These are phyloP conservation scores for Microglena sp. DNA, from an alignment of 139 green algal genomes.

Conservation along the genomic window DNA sequence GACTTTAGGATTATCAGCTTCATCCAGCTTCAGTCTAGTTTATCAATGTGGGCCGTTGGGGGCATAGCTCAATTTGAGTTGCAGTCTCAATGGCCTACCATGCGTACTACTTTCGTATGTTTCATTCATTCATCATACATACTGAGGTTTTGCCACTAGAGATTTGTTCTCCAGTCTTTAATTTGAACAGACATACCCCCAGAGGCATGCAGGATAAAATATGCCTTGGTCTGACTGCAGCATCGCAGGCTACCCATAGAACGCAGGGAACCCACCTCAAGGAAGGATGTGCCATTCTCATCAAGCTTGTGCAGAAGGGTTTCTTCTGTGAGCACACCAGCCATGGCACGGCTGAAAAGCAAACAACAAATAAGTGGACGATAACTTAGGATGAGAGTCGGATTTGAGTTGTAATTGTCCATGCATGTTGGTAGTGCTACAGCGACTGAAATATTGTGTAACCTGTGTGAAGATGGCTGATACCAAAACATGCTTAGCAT, in stretches of 20 bases:
- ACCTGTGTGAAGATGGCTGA: too few species aligned
- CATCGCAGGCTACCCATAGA: too few species aligned
- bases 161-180: too few species aligned
- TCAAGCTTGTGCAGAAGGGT: conserved; percentile 29
- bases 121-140: too few species aligned
- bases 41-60: not conserved
- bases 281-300: conserved; percentile 67
- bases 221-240: too few species aligned
- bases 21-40: not conserved
- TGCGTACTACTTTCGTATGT: too few species aligned
- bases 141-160: too few species aligned
- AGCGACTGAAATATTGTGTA: too few species aligned
- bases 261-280: conserved; percentile 41
- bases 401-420: not conserved
- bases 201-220: too few species aligned
- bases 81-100: not conserved
- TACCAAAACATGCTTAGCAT: too few species aligned
- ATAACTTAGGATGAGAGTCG: not conserved
- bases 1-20: too few species aligned
- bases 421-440: not conserved
- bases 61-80: not conserved
- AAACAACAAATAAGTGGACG: not conserved
- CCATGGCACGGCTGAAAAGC: conserved; percentile 53
- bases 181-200: too few species aligned
- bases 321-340: conserved; percentile 36